A percentile compares a stretch with the other conserved stretches of the same genome.
These are phyloP conservation scores for Xylaria multiplex DNA, from an alignment of 2,329 filamentous ascomycete genomes.

Conservation along the genomic window DNA sequence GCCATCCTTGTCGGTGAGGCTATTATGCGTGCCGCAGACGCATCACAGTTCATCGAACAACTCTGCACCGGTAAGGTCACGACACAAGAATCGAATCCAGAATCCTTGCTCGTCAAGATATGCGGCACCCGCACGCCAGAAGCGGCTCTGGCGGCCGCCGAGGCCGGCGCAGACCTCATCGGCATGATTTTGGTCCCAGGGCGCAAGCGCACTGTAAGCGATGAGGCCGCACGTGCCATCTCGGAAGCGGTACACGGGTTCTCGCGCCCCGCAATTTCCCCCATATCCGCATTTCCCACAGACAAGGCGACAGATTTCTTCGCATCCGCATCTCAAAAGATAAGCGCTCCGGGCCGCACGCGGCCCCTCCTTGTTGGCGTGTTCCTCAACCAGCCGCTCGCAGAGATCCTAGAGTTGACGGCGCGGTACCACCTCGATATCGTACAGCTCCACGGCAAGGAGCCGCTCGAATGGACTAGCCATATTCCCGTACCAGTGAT, in stretches of 20 bases:
- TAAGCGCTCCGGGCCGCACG: constrained; percentile 56
- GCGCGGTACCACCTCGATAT: constrained; percentile 81
- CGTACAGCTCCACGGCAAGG: constrained; percentile 91
- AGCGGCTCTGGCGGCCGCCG: constrained; percentile 80
- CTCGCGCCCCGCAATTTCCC: constrained; percentile 49
- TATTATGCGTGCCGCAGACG: constrained; percentile 90
- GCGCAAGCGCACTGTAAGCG: constrained; percentile 80
- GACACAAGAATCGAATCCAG: constrained; percentile 49
- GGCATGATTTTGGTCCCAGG: constrained; percentile 91
- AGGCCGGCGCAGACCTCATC: constrained; percentile 89
- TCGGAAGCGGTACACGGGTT: constrained; percentile 77
- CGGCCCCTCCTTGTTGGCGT: constrained; percentile 88
- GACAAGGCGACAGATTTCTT: constrained; percentile 75
- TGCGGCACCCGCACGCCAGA: constrained; percentile 89
- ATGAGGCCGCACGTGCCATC: constrained; percentile 82
- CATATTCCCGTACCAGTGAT: constrained; percentile 94
- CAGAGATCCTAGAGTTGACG: constrained; percentile 83
- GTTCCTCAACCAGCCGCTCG: constrained; percentile 89
- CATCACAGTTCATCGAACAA: constrained; percentile 82
- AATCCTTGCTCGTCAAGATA: constrained; percentile 83
- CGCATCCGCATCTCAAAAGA: constrained; percentile 58
- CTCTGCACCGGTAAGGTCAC: constrained; percentile 72
- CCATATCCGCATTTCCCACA: constrained; percentile 40
- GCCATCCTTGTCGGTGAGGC: constrained; percentile 95
- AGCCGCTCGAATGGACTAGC: constrained; percentile 90